Evolutionary conservation across 179 eudicot species (phyloP).

Genomic region (Dionaea muscipula): DNA sequence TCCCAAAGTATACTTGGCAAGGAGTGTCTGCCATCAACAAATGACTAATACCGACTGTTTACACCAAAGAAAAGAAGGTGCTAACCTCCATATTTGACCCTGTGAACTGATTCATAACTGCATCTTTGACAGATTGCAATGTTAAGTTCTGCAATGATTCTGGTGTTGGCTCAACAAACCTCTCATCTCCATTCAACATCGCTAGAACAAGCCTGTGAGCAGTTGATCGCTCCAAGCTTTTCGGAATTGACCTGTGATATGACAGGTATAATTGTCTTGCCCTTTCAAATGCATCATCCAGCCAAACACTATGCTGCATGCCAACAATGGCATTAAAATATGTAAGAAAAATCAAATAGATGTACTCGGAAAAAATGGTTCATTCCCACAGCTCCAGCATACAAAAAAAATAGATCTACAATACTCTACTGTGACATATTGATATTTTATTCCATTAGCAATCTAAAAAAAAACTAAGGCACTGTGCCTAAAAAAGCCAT

Average conservation of each 20-base stretch:
- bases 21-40: neutral
- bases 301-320: constrained; percentile 98
- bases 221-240: constrained; percentile 96
- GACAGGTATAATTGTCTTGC: constrained; percentile 89
- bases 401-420: too few species aligned
- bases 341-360: too few species aligned
- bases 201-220: constrained; percentile 92
- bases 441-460: too few species aligned
- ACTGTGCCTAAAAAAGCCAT: too few species aligned
- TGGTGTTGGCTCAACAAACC: constrained; percentile 97
- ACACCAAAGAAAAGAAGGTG: neutral
- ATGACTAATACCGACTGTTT: neutral
- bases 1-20: neutral
- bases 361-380: too few species aligned
- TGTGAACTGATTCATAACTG: constrained; percentile 87
- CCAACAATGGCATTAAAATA: constrained; percentile 11
- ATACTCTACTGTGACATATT: too few species aligned
- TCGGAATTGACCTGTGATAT: constrained; percentile 88
- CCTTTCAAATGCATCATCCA: constrained; percentile 98
- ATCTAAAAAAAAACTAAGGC: too few species aligned
- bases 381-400: too few species aligned
- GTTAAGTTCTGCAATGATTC: constrained; percentile 62
- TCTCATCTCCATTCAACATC: constrained; percentile 96
- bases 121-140: constrained; percentile 68
- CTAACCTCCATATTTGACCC: constrained; percentile 92